Base-by-base conservation (phyloP, 2,329 filamentous ascomycete species). In the Aspergillus aculeatus region DNA sequence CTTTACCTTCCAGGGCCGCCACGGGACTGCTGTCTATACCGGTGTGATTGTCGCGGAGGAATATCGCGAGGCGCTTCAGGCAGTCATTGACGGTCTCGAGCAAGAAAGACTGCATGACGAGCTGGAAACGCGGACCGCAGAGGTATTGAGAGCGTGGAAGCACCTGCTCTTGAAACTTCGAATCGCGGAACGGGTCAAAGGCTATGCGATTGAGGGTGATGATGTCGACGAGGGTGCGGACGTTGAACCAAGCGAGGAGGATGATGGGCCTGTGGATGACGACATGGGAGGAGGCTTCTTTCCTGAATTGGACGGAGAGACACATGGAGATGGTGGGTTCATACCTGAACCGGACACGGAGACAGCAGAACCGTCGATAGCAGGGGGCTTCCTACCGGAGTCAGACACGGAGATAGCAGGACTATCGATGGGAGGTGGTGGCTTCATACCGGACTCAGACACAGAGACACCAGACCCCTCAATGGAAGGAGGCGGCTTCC, bases 1-100 rank as follows among this genome's bases (percentile, higher is more conserved):
- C 0, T 99, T 98, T 69, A 83, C 89, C 41, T 99, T 98, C 77
- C 88, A 86, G 70, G 92, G 92, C 0, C 86, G 91, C 2, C 88
- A 91, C 58, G 94, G 94, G 16, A 97, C 92, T 2, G 92, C 95
- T 1, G 83, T 97, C 2, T 77, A 95, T 2, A 84, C 86, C 41
- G 95, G 95, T 2, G 84, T 89, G 1, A 86, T 99, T 0, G 86
- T 96, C 1, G 89, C 92, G 0, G 72, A 77, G 16, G 89, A 94
- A 71, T 86, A 87, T 62, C 82, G 80, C 7, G 90, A 93, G 57
- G 92, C 89, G 0, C 82, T 97, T 0, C 78, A 84, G 59, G 87
- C 85, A 4, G 87, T 91, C 0, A 82, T 96, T 19, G 79, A 80
- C 12, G 89, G 86, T 0, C 77, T 98, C 50, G 81, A 84, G 32